Evolutionary conservation across 345 rosid genomes (phyloP).

Genomic region (Linum trigynum): DNA sequence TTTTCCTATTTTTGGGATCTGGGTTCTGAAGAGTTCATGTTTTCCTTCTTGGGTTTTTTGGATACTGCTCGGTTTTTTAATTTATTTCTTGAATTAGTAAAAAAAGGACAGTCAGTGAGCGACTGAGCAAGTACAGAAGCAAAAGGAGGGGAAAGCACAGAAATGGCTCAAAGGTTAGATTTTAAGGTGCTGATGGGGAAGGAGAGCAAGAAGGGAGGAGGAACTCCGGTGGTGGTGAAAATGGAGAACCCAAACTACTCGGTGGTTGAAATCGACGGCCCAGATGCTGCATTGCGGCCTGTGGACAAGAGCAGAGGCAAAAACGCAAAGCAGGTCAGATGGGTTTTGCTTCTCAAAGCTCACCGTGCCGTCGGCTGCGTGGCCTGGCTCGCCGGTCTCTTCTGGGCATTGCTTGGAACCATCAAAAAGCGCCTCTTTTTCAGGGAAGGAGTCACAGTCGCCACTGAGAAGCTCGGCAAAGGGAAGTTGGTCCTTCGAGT

Average conservation of each 20-base stretch:
- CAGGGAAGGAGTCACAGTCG: constrained; percentile 46
- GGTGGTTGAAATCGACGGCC: constrained; percentile 72
- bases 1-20: constrained; percentile 41
- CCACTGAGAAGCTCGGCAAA: constrained; percentile 50
- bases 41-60: constrained; percentile 7
- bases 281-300: constrained; percentile 76
- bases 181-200: constrained; percentile 67
- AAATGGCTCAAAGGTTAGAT: constrained; percentile 65
- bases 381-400: constrained; percentile 58
- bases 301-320: constrained; percentile 78
- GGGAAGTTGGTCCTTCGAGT: constrained; percentile 49
- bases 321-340: constrained; percentile 79
- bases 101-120: background rate
- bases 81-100: background rate
- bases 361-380: constrained; percentile 78
- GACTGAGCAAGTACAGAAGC: too few species aligned
- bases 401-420: constrained; percentile 76
- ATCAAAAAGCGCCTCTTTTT: constrained; percentile 60
- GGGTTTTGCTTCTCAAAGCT: constrained; percentile 92
- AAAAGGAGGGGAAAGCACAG: too few species aligned
- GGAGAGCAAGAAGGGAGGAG: constrained; percentile 42
- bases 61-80: constrained; percentile 2
- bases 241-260: constrained; percentile 87
- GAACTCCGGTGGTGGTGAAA: constrained; percentile 69
- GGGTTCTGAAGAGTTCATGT: constrained; percentile 22